Percentiles rank a stretch among this genome's conserved stretches.
phyloP scores from a whole-genome alignment of 129 eudicot genomes.

The Helianthus annuus region HanXRQr2.0-SUNRISE NC_035439.2:116915417-116915916 shows the following conservation, averaged over 20 bases:
- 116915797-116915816: slow-evolving; percentile 3
- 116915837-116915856: slow-evolving; percentile 15
- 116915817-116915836: slow-evolving; percentile 22
- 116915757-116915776: neutral
- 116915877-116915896: too few relatives aligned
- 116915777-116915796: slow-evolving; percentile 17
- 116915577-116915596: too few relatives aligned
- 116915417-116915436: neutral
- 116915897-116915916: too few relatives aligned
- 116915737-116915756: slow-evolving; percentile 23
- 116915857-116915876: too few relatives aligned
- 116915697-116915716: slow-evolving; percentile 27
- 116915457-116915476: neutral
- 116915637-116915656: neutral
- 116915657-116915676: too few relatives aligned
- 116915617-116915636: too few relatives aligned
- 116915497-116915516: neutral
- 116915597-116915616: too few relatives aligned
- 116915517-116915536: neutral
- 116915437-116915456: neutral
- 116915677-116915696: slow-evolving; percentile 7
- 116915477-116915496: neutral
- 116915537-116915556: neutral
- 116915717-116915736: slow-evolving; percentile 38
- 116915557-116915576: too few relatives aligned